These are phyloP conservation scores for Ophiostoma ulmi DNA, from an alignment of 2,329 filamentous ascomycete genomes.

Conservation along the genomic window DNA sequence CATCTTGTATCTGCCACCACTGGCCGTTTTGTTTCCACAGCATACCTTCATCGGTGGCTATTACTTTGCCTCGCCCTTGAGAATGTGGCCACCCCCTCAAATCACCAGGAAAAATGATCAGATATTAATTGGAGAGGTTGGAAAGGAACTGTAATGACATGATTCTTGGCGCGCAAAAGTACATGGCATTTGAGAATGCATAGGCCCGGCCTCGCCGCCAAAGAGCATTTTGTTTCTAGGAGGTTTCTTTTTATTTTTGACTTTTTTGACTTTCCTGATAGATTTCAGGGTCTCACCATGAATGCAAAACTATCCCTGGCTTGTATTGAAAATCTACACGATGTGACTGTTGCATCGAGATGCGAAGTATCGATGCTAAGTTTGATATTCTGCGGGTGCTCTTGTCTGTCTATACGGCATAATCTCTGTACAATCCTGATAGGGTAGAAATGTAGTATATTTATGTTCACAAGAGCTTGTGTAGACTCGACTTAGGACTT, in stretches of 20 bases:
- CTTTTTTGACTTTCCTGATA: neutral
- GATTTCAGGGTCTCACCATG: neutral
- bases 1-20: neutral
- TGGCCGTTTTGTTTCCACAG: neutral
- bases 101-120: neutral
- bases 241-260: neutral
- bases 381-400: neutral
- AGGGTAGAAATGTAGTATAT: neutral
- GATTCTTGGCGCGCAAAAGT: conserved; percentile 3
- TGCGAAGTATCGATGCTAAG: neutral
- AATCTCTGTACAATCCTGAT: neutral
- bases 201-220: neutral
- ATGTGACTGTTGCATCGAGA: neutral
- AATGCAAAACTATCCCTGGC: neutral
- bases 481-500: neutral
- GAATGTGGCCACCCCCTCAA: too few relatives aligned
- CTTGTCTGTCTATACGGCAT: neutral
- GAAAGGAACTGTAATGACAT: neutral
- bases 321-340: neutral
- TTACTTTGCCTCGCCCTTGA: neutral
- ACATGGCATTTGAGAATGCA: neutral
- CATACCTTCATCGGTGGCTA: neutral
- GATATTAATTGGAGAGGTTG: neutral
- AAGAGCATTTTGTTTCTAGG: neutral
- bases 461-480: neutral